These are phyloP conservation scores for Trypanosomatidae sp. DNA, from an alignment of 208 protist species.

Conservation along the genomic window DNA sequence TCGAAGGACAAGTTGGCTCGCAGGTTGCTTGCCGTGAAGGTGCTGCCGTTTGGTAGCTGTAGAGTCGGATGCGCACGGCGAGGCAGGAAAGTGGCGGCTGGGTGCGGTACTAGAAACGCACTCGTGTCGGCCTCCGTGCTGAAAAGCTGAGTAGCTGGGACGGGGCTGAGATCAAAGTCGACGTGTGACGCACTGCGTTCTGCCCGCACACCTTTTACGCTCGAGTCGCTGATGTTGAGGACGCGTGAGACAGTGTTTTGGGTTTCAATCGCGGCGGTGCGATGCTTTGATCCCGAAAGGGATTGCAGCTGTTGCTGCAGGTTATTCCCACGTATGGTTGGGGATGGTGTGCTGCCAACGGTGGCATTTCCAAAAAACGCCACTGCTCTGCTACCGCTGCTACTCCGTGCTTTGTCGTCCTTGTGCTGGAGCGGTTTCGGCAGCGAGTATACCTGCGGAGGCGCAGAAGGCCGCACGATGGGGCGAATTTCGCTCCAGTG, in stretches of 20 bases:
- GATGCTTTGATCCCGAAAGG: constrained; percentile 13
- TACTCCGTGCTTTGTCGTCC: not conserved
- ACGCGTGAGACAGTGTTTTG: constrained; percentile 21
- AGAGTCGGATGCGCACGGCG: constrained; percentile 22
- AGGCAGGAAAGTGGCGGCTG: not conserved
- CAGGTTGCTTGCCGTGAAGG: constrained; percentile 31
- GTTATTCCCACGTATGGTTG: constrained; percentile 1
- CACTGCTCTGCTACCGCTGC: constrained; percentile 8
- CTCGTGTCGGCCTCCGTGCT: constrained; percentile 15
- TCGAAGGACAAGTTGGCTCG: constrained; percentile 27
- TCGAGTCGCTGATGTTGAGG: constrained; percentile 28
- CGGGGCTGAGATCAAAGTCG: constrained; percentile 30
- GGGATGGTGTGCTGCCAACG: constrained; percentile 12
- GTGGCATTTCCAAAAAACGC: constrained; percentile 1
- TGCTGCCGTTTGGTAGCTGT: constrained; percentile 26
- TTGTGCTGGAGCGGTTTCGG: not conserved
- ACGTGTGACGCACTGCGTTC: constrained; percentile 23
- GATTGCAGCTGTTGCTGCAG: constrained; percentile 4
- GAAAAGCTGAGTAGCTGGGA: constrained; percentile 16
- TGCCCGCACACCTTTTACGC: constrained; percentile 13
- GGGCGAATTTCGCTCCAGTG: constrained; percentile 32
- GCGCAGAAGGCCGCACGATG: not conserved
- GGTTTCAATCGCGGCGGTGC: not conserved
- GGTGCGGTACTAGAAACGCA: constrained; percentile 10
- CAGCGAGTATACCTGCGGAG: not conserved